Conservation (phyloP, 352 stramenopile genomes). For the Blastocystis sp. region DNA sequence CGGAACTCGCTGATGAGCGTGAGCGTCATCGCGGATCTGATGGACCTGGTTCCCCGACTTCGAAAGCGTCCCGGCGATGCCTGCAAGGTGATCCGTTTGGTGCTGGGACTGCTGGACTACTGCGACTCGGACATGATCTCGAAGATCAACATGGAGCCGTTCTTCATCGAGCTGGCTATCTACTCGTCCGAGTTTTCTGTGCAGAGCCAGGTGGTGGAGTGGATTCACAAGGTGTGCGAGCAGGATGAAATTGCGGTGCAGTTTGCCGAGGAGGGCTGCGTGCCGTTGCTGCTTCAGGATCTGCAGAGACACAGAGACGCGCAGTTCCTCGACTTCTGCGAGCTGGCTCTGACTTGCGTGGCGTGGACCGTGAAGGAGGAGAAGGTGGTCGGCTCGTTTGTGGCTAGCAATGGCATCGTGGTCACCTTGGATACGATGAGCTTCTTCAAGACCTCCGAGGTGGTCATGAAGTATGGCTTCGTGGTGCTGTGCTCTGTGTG, state of each 20-base stretch:
- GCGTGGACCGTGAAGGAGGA: neutral
- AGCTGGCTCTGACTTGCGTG: neutral
- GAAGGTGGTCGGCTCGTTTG: neutral
- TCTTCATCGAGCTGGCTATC: slow-evolving; percentile 30
- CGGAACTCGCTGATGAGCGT: neutral
- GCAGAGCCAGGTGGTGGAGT: slow-evolving; percentile 11
- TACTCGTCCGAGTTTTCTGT: neutral
- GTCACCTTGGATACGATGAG: slow-evolving; percentile 5
- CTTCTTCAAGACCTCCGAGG: neutral
- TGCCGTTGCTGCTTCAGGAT: slow-evolving; percentile 18
- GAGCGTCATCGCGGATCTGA: neutral
- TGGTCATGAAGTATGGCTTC: neutral
- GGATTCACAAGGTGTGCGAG: neutral
- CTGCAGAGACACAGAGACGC: slow-evolving; percentile 6
- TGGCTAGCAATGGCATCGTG: neutral
- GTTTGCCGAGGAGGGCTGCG: slow-evolving; percentile 13
- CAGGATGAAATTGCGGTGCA: neutral
- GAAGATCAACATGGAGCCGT: slow-evolving; percentile 55
- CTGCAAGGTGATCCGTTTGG: slow-evolving; percentile 25
- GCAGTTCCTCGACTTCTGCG: neutral
- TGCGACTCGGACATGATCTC: neutral
- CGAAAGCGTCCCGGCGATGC: slow-evolving; percentile 33
- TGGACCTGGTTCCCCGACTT: slow-evolving; percentile 32
- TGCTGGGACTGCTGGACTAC: slow-evolving; percentile 13
- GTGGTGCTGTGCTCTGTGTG: slow-evolving; percentile 7